Evolutionary conservation across 345 rosid genomes (phyloP), one percentile per base, ranked within the genome.

Genomic region (Jatropha curcas): DNA sequence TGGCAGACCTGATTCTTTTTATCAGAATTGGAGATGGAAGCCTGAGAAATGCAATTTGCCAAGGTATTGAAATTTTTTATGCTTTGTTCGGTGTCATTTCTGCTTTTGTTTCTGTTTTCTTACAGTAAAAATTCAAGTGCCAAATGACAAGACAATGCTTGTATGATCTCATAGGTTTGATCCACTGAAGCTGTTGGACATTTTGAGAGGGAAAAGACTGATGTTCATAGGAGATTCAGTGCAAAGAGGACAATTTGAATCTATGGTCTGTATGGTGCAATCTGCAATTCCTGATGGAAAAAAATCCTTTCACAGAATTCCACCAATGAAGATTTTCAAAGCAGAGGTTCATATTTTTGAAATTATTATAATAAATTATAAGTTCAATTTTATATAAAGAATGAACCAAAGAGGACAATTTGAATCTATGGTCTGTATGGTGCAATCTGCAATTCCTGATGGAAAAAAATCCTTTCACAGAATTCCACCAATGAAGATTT

Each of bases 211-310:
- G 67, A 88, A 90, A 74, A 89, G 98, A 61, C 71, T 94, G 63
- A 90, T 94, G 98, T 90, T 92, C 57, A 79, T 94, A 67, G 98
- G 98, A 72, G 98, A 94, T 79, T 94, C 98, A 0, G 90, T 94
- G 55, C 97, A 90, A 71, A 88, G 98, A 88, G 84, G 91, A 8
- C 93, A 90, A 37, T 94, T 94, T 71, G 98, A 94, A 78, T 94
- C 98, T 1, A 87, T 94, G 94, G 83, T 89, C 7, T 92, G 98
- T 68, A 81, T 92, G 88, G 76, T 90, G 22, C 98, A 94, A 67
- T 88, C 97, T 56, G 90, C 84, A 0, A 88, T 90, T 81, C 98
- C 96, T 39, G 75, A 85, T 7, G 87, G 84, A 6, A 87, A 87
- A 82, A 92, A 82, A 80, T 85, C 91, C 1, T 85, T 94, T 28